Percentiles rank a stretch among this genome's conserved stretches.
These are phyloP conservation scores for Hirschfeldia incana DNA, from an alignment of 345 rosid species.

Conservation along the genomic window DNA sequence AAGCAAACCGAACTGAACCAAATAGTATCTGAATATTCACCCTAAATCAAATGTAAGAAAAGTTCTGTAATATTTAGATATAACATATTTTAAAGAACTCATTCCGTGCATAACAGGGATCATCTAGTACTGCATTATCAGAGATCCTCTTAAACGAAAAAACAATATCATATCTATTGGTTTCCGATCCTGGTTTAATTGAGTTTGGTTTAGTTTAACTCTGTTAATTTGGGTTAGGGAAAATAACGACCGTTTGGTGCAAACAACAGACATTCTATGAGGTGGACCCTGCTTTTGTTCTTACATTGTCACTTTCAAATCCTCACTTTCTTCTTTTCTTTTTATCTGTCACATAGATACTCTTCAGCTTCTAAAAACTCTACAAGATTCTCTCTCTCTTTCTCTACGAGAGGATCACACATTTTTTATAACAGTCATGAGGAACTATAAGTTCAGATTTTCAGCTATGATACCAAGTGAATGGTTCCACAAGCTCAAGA, in stretches of 20 bases:
- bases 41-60: too few relatives aligned
- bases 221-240: neutral
- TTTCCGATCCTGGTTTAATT: neutral
- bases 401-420: neutral
- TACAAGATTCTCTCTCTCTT: neutral
- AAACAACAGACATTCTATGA: constrained; percentile 21
- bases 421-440: constrained; percentile 42
- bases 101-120: too few relatives aligned
- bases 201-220: neutral
- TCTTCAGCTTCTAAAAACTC: neutral
- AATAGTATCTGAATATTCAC: too few relatives aligned
- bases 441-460: constrained; percentile 51
- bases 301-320: constrained; percentile 1
- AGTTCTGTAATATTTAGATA: too few relatives aligned
- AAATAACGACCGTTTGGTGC: constrained; percentile 15
- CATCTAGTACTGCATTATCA: too few relatives aligned
- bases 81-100: too few relatives aligned
- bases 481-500: constrained; percentile 79
- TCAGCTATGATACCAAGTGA: constrained; percentile 64
- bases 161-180: neutral
- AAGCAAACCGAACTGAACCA: too few relatives aligned
- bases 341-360: constrained; percentile 3
- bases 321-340: constrained; percentile 21
- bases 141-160: neutral
- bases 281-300: constrained; percentile 21